Conservation (phyloP, 129 eudicot genomes). For the Helichrysum umbraculigerum region DNA sequence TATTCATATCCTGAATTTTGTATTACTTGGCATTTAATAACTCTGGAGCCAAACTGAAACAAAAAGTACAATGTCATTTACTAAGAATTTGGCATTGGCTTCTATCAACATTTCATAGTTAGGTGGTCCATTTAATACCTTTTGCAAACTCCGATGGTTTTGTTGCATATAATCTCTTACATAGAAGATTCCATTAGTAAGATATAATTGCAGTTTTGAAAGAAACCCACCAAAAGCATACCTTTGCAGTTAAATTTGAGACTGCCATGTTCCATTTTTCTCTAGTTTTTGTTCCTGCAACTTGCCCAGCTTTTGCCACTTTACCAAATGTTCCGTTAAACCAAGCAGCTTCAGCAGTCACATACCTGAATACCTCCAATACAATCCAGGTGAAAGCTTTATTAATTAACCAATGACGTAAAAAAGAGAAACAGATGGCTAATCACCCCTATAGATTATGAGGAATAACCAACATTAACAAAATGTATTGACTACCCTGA, state of each 20-base stretch:
- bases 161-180: not conserved
- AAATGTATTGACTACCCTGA: no score
- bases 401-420: not conserved
- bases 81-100: not conserved
- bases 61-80: not conserved
- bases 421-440: not conserved
- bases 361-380: conserved; percentile 60
- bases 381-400: not conserved
- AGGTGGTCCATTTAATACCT: not conserved
- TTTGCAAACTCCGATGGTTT: not conserved
- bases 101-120: not conserved
- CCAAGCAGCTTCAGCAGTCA: conserved; percentile 96
- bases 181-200: not conserved
- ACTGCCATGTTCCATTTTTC: conserved; percentile 77
- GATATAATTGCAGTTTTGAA: not conserved
- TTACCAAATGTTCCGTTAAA: conserved; percentile 88
- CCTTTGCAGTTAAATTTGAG: conserved; percentile 92
- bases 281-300: conserved; percentile 90
- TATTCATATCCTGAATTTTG: not conserved
- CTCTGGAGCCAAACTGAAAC: not conserved
- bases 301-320: conserved; percentile 96
- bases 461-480: not conserved
- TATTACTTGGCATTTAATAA: not conserved
- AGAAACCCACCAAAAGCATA: conserved; percentile 12
- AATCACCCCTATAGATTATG: not conserved